Base-by-base conservation (phyloP, 2,329 filamentous ascomycete genomes). In the Epichloe coenophiala region DNA sequence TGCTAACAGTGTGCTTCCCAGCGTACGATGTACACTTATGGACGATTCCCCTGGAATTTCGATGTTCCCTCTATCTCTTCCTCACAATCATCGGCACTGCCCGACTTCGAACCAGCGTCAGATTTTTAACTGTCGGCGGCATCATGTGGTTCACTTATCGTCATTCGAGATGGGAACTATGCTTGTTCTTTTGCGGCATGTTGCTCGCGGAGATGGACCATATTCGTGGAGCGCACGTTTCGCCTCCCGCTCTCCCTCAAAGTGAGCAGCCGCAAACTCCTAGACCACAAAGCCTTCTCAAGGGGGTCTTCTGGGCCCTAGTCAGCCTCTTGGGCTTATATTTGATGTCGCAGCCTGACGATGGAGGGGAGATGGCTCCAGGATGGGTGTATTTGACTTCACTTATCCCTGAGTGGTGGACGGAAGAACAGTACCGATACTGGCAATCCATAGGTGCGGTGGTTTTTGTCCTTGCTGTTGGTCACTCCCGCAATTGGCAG, bases 11-110 rank as follows among this genome's bases (percentile, higher is more conserved):
- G 46, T 3, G 8, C 31, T 33, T 39, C 5, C 7, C 48, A 61
- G 68, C 62, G 21, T 78, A 80, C 57, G 76, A 81, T 57, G 69
- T 76, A 27, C 78, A 82, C 54, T 63, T 81, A 23, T 82, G 78
- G 78, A 81, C 79, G 5, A 81, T 82, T 42, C 78, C 3, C 2
- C 71, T 80, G 45, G 78, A 82, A 60, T 80, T 78, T 58, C 69
- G 74, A 53, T 76, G 73, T 60, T 79, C 76, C 71, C 71, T 82
- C 60, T 68, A 76, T 52, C 68, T 81, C 9, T 81, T 81, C 60
- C 62, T 80, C 7, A 67, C 70, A 11, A 62, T 79, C 21, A 53
- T 79, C 4, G 77, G 69, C 19, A 70, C 74, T 11, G 73, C 73
- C 5, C 67, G 73, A 27, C 59, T 78, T 35, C 68, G 68, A 38